Conservation (phyloP, 225 moss, liverwort and hornwort genomes). For the Straminergon stramineum region DNA sequence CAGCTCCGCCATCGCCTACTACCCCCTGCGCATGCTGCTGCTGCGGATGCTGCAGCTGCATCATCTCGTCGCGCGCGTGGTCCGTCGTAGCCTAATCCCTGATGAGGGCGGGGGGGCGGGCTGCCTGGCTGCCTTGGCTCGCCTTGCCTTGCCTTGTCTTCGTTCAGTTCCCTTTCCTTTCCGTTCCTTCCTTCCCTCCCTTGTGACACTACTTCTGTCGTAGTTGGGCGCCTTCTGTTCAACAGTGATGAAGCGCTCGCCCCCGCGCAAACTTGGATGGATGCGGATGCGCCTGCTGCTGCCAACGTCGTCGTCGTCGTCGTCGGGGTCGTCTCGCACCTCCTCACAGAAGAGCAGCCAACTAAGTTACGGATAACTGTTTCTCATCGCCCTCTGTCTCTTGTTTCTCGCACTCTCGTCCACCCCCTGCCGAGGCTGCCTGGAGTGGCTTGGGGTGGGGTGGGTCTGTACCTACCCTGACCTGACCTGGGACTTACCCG, state of each 20-base stretch:
- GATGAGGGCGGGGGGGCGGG: neutral
- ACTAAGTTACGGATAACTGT: slow-evolving; percentile 10
- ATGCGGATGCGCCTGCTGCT: neutral
- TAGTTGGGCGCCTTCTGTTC: slow-evolving; percentile 9
- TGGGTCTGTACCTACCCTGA: no score
- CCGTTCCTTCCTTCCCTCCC: neutral
- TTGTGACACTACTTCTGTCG: neutral
- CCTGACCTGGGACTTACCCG: neutral
- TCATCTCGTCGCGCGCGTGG: slow-evolving; percentile 7
- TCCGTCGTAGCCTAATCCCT: neutral
- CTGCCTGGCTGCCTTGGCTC: neutral
- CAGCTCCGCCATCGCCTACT: neutral
- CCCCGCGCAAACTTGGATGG: slow-evolving; percentile 16
- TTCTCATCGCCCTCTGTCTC: slow-evolving; percentile 20
- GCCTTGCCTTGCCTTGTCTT: neutral
- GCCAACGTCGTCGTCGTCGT: neutral
- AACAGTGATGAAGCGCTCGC: slow-evolving; percentile 22
- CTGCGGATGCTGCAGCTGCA: slow-evolving; percentile 17
- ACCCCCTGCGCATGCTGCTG: slow-evolving; percentile 13
- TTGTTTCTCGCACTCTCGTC: neutral
- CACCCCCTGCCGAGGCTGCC: neutral
- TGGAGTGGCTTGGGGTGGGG: neutral
- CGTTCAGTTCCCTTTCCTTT: neutral
- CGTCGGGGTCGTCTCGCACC: slow-evolving; percentile 8
- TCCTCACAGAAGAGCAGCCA: slow-evolving; percentile 16